Conservation (phyloP, 441 rosid species). For the Gossypium schwendimanii region DNA sequence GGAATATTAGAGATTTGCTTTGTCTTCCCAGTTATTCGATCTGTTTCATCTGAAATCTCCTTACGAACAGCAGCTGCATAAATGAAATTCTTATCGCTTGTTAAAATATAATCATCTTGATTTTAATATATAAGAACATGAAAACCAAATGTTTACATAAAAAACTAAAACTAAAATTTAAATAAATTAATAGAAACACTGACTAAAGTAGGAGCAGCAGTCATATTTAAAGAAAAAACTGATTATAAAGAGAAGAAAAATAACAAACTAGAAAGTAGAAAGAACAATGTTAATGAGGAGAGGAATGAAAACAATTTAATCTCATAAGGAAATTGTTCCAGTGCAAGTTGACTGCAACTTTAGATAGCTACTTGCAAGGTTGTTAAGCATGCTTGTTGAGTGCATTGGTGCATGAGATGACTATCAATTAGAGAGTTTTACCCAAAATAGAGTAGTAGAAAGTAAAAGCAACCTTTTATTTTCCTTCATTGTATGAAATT, state of each 20-base stretch:
- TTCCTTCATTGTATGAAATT: background rate
- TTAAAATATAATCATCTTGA: constrained; percentile 1
- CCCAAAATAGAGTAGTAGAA: background rate
- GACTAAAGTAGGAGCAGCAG: background rate
- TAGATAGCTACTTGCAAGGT: background rate
- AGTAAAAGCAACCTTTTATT: background rate
- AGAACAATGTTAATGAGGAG: background rate
- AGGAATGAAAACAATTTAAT: constrained; percentile 4
- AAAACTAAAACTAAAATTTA: background rate
- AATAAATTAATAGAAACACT: too few species aligned
- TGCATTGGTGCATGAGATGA: background rate
- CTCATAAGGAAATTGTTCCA: background rate
- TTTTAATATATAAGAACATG: background rate
- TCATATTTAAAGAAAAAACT: background rate
- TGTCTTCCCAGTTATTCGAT: constrained; percentile 83
- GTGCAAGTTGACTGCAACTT: background rate
- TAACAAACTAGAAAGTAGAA: background rate
- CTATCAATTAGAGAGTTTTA: background rate
- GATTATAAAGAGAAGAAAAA: background rate
- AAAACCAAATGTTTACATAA: background rate
- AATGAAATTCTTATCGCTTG: constrained; percentile 11
- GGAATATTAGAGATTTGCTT: constrained; percentile 76
- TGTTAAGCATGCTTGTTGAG: background rate
- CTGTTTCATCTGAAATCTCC: constrained; percentile 94
- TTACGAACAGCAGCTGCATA: constrained; percentile 79